Percentiles rank a stretch among this genome's conserved stretches.
These are phyloP conservation scores for Kalmusia sp. DNA, from an alignment of 2,329 filamentous ascomycete species.

Conservation along the genomic window DNA sequence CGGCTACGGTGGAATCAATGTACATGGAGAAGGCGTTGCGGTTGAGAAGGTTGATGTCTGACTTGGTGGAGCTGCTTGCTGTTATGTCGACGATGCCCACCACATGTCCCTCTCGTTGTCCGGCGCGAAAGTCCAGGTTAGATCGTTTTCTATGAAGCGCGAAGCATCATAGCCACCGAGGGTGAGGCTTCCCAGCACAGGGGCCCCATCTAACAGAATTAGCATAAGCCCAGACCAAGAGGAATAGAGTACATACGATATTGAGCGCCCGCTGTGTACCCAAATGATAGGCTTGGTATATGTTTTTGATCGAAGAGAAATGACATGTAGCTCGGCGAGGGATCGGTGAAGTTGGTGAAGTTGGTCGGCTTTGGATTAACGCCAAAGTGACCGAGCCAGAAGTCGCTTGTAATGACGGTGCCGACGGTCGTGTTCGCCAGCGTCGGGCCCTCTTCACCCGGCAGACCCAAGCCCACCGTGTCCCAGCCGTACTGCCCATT, in stretches of 20 bases:
- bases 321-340: constrained; percentile 60
- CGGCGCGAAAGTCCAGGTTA: constrained; percentile 63
- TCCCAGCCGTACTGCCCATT: constrained; percentile 71
- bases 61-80: constrained; percentile 35
- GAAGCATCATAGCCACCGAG: constrained; percentile 74
- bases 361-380: constrained; percentile 59
- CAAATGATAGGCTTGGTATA: constrained; percentile 77
- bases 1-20: constrained; percentile 58
- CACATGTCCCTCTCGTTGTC: constrained; percentile 67
- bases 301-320: constrained; percentile 60
- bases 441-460: constrained; percentile 49
- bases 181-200: constrained; percentile 60
- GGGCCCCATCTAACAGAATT: constrained; percentile 33
- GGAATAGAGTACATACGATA: constrained; percentile 62
- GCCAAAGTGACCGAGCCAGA: constrained; percentile 57
- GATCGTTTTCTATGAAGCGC: constrained; percentile 67
- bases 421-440: constrained; percentile 53
- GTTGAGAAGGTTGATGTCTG: constrained; percentile 45
- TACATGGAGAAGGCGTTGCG: constrained; percentile 49
- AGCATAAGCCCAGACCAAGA: constrained; percentile 3
- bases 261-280: constrained; percentile 77
- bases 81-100: constrained; percentile 60
- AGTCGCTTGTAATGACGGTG: constrained; percentile 48
- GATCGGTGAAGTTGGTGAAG: constrained; percentile 60
- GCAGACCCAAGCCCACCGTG: constrained; percentile 49